These are phyloP conservation scores for Dendrobium nobile DNA, from an alignment of 106 monocot genomes.

Conservation along the genomic window DNA sequence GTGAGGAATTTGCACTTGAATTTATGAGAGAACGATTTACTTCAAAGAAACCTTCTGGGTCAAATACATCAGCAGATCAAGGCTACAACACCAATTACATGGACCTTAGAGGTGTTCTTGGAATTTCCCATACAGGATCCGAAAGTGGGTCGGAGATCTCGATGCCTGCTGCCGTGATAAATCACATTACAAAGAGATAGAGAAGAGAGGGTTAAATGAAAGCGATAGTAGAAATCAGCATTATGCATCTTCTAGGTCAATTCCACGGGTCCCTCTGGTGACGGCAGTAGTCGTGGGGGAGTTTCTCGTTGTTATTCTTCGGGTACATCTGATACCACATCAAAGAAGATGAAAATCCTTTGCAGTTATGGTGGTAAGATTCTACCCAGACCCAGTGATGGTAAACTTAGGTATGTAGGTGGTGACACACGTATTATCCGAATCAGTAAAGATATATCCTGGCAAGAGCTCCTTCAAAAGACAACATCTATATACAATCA, in stretches of 20 bases:
- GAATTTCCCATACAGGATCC: slow-evolving; percentile 35
- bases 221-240: slow-evolving; percentile 29
- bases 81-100: slow-evolving; percentile 30
- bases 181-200: slow-evolving; percentile 28
- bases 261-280: slow-evolving; percentile 29
- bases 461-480: slow-evolving; percentile 74
- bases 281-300: slow-evolving; percentile 37
- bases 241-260: slow-evolving; percentile 31
- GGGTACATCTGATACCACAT: slow-evolving; percentile 48
- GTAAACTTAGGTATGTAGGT: slow-evolving; percentile 91
- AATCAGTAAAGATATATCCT: slow-evolving; percentile 57
- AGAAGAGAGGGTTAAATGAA: slow-evolving; percentile 29
- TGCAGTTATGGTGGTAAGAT: slow-evolving; percentile 91
- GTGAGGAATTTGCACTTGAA: slow-evolving; percentile 84
- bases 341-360: slow-evolving; percentile 59
- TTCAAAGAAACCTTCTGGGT: slow-evolving; percentile 34
- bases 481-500: slow-evolving; percentile 43
- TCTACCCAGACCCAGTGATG: slow-evolving; percentile 85
- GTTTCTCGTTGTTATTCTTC: slow-evolving; percentile 44
- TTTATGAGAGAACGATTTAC: slow-evolving; percentile 73
- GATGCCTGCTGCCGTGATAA: slow-evolving; percentile 28
- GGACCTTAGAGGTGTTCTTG: slow-evolving; percentile 39
- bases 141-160: slow-evolving; percentile 35
- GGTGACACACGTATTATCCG: slow-evolving; percentile 78
- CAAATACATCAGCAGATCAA: slow-evolving; percentile 39